Evolutionary conservation across 2,329 filamentous ascomycete genomes (phyloP).

Genomic region (Diaporthe destruens): DNA sequence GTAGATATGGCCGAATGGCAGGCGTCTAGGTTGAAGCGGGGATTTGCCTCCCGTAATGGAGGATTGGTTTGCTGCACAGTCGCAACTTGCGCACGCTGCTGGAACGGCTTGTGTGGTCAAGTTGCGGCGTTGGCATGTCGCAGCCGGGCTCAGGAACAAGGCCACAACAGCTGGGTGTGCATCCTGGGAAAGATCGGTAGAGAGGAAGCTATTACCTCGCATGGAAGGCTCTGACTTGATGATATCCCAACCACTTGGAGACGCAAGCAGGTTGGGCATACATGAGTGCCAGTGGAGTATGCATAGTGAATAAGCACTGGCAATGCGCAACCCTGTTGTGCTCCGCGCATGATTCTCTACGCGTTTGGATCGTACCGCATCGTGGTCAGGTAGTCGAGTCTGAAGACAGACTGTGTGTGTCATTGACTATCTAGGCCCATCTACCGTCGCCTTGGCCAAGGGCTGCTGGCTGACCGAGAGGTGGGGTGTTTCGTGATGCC

Average conservation of each 20-base stretch:
- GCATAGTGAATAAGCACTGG: neutral
- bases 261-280: neutral
- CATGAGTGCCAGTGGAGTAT: neutral
- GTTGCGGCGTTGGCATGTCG: neutral
- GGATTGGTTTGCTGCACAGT: neutral
- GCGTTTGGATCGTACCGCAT: too few species aligned
- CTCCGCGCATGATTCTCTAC: neutral
- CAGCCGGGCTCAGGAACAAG: neutral
- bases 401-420: constrained; percentile 10
- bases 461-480: neutral
- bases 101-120: neutral
- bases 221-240: neutral
- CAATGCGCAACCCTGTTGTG: neutral
- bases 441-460: neutral
- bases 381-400: neutral
- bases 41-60: neutral
- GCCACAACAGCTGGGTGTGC: neutral
- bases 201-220: neutral
- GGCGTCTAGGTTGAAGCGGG: neutral
- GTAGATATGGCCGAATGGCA: neutral
- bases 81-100: neutral
- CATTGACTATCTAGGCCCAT: constrained; percentile 28
- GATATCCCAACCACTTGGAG: neutral
- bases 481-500: neutral
- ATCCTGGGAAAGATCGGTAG: neutral